Percentiles rank a stretch among this genome's conserved stretches.
Conservation (phyloP, 192 early-diverging fungal genomes). For the Phycomyces nitens region DNA sequence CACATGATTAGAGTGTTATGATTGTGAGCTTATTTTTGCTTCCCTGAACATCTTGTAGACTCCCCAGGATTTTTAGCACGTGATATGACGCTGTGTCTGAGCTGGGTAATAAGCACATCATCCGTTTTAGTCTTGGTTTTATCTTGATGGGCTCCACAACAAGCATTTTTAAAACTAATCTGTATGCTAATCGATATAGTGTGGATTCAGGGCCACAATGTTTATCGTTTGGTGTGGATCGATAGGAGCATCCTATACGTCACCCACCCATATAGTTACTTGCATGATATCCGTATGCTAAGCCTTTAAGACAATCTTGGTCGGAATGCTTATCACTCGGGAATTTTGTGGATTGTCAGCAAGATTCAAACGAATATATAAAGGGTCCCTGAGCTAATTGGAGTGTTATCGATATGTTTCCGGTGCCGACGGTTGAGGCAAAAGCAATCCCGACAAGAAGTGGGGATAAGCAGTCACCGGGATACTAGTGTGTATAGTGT, state of each 20-base stretch:
- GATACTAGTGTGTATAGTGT: too few species aligned
- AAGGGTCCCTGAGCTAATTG: slow-evolving; percentile 1
- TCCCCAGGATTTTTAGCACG: not conserved
- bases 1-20: too few species aligned
- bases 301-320: too few species aligned
- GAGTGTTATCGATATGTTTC: not conserved
- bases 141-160: not conserved
- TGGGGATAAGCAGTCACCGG: not conserved
- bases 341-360: too few species aligned
- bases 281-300: too few species aligned
- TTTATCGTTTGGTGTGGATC: too few species aligned
- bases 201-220: too few species aligned
- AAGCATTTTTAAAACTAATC: too few species aligned
- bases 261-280: too few species aligned
- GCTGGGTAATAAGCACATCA: not conserved
- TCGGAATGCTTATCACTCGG: too few species aligned
- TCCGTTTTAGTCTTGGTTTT: not conserved
- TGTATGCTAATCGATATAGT: too few species aligned
- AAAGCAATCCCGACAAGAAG: not conserved
- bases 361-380: not conserved
- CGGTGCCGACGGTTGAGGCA: not conserved
- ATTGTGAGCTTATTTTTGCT: not conserved
- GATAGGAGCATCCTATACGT: too few species aligned
- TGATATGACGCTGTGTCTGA: slow-evolving; percentile 1
- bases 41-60: not conserved